These are phyloP conservation scores for Naganishia sp. DNA, from an alignment of 1,284 basidiomycete genomes.

Conservation along the genomic window DNA sequence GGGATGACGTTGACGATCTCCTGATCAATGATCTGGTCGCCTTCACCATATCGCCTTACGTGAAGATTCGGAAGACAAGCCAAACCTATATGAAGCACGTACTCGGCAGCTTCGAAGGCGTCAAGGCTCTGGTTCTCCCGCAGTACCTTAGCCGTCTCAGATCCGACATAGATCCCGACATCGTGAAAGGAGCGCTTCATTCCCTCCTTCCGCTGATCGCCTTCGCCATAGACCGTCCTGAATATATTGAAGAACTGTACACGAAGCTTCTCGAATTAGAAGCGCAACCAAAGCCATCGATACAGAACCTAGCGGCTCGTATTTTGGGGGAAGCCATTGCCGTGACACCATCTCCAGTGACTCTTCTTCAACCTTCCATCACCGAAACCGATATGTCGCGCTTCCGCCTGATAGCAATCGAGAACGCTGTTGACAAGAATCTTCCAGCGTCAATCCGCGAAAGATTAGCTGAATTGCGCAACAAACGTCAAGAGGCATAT, in stretches of 20 bases:
- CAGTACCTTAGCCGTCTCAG: constrained; percentile 71
- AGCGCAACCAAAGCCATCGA: constrained; percentile 19
- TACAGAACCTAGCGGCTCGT: constrained; percentile 16
- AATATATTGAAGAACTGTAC: constrained; percentile 24
- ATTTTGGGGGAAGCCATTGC: constrained; percentile 23
- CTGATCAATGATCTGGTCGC: constrained; percentile 77
- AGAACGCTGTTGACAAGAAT: constrained; percentile 4
- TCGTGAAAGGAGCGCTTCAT: constrained; percentile 94
- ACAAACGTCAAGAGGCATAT: constrained; percentile 14
- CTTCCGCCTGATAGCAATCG: constrained; percentile 6
- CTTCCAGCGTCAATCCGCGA: not conserved
- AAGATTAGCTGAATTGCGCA: constrained; percentile 8
- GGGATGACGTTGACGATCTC: constrained; percentile 76
- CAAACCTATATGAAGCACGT: constrained; percentile 25
- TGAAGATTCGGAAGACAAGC: constrained; percentile 62
- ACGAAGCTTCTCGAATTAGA: constrained; percentile 17
- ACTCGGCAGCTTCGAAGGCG: constrained; percentile 73
- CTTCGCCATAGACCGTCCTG: constrained; percentile 25
- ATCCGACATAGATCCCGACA: constrained; percentile 81
- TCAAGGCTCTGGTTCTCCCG: constrained; percentile 71
- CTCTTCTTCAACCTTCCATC: constrained; percentile 9
- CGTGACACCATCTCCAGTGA: constrained; percentile 14
- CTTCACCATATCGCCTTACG: constrained; percentile 81
- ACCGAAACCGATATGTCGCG: constrained; percentile 1
- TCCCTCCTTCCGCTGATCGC: constrained; percentile 60